phyloP scores from a whole-genome alignment of 2,329 filamentous ascomycete genomes.

The Ophiostoma ips region DNA sequence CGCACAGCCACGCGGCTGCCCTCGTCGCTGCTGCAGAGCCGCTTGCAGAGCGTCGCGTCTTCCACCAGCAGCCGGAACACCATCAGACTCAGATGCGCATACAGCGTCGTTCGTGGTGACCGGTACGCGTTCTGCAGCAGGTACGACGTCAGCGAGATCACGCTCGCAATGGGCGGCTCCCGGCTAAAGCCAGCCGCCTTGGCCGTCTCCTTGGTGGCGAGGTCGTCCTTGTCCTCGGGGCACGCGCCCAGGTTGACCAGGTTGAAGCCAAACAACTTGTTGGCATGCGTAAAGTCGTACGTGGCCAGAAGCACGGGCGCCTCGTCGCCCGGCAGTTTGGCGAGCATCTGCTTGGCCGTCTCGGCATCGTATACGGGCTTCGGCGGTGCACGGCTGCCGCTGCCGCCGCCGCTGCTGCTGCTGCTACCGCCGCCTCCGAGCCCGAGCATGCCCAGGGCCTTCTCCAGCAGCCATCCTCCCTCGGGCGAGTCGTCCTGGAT shows the following conservation, averaged over 20 bases:
- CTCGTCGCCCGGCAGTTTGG: conserved; percentile 63
- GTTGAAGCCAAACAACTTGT: conserved; percentile 87
- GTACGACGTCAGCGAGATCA: conserved; percentile 83
- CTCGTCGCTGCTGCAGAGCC: conserved; percentile 41
- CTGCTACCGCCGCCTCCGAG: conserved; percentile 39
- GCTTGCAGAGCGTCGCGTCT: conserved; percentile 68
- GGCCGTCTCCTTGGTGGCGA: background rate
- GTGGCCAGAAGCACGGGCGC: conserved; percentile 70
- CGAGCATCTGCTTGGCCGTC: conserved; percentile 69
- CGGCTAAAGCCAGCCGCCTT: background rate
- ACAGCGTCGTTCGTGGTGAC: conserved; percentile 62
- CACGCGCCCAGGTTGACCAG: conserved; percentile 45
- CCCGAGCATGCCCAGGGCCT: conserved; percentile 71
- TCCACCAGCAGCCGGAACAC: conserved; percentile 77
- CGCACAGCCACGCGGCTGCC: conserved; percentile 51
- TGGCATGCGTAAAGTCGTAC: conserved; percentile 88
- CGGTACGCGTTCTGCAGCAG: conserved; percentile 86
- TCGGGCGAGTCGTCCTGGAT: conserved; percentile 84
- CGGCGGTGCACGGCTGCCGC: conserved; percentile 43
- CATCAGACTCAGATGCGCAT: conserved; percentile 74
- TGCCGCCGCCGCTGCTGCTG: conserved; percentile 22
- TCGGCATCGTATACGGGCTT: conserved; percentile 56
- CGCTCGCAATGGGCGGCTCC: conserved; percentile 64
- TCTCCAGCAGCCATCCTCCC: conserved; percentile 64
- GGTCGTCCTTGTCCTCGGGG: conserved; percentile 14